Conservation (phyloP, 2,329 filamentous ascomycete species). For the Diaporthe batatas region DNA sequence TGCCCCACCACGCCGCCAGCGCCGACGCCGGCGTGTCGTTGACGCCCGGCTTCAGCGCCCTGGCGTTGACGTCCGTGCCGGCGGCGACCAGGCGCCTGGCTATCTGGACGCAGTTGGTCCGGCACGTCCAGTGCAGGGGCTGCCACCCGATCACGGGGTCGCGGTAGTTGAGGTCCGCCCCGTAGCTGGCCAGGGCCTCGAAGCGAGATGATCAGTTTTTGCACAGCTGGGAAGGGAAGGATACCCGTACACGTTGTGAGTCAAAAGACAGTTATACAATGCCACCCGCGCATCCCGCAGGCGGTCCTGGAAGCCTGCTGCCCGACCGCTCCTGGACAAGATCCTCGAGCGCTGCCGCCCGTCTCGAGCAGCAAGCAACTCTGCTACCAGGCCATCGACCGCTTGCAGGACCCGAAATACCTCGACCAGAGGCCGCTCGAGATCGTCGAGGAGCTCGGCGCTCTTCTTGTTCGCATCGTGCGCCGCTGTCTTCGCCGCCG, state of each 20-base stretch:
- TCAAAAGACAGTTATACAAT: neutral
- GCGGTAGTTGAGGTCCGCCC: constrained; percentile 11
- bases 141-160: constrained; percentile 25
- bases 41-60: constrained; percentile 15
- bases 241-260: neutral
- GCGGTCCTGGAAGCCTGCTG: neutral
- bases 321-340: neutral
- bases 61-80: neutral
- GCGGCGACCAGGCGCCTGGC: constrained; percentile 7
- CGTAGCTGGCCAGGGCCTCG: constrained; percentile 22
- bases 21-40: constrained; percentile 14
- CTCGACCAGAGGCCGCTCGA: neutral
- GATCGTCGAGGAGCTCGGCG: neutral
- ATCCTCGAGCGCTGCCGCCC: neutral
- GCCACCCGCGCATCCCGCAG: neutral
- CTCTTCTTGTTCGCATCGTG: neutral
- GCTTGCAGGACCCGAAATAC: neutral
- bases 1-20: constrained; percentile 25
- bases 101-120: neutral
- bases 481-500: neutral
- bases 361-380: neutral
- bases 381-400: neutral
- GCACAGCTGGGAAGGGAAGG: neutral
- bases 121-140: constrained; percentile 4
- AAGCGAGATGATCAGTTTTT: neutral